Base-by-base conservation (phyloP, 2,329 filamentous ascomycete genomes). In the Ceratocystis alfenasii region DNA sequence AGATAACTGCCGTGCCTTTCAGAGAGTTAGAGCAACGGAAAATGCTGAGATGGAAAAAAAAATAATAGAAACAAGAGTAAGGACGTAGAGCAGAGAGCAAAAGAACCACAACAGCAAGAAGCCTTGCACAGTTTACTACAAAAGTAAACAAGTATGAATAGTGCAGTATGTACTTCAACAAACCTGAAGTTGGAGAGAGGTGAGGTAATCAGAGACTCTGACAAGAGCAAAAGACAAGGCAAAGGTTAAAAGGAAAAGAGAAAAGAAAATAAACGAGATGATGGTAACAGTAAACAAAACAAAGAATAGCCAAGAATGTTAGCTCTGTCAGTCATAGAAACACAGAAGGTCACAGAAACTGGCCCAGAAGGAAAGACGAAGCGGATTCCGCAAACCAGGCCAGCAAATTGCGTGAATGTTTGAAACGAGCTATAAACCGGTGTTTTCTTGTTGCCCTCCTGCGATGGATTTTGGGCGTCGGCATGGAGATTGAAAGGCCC, bases 151-250 rank as follows among this genome's bases (percentile, higher is more conserved):
- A 53, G 5, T 17, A 22, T 28, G 20, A 6, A 15, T 15, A 28
- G 36, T 41, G 12, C 36, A 41, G 22, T 5, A 3, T 22, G 8
- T 53, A 10, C 20, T 53, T 53, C 48, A 53, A 53, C 22, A 25
- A 53, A 25, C 25, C 22, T 6, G 22, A 22, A 28, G n/a, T 15
- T 66, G 36, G 44, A 65, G 25, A 41, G 10, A n/a, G 28, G 36
- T 53, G 12, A 33, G 55, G 28, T 33, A 10, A 36, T 59, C 28
- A 36, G 60, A 62, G 55, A 63, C 61, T 17, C 59, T 48, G 33
- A 68, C 48, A 36, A 67, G 62, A 46, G 64, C 20, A 48, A 50
- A 64, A 45, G 22, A 57, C 64, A 66, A 68, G 69, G 68, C 69
- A 63, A 69, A 45, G 41, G 30, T 59, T 64, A 53, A 30, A 33